Evolutionary conservation across 2,329 filamentous ascomycete species (phyloP).

Genomic region (Penicillium sp.): DNA sequence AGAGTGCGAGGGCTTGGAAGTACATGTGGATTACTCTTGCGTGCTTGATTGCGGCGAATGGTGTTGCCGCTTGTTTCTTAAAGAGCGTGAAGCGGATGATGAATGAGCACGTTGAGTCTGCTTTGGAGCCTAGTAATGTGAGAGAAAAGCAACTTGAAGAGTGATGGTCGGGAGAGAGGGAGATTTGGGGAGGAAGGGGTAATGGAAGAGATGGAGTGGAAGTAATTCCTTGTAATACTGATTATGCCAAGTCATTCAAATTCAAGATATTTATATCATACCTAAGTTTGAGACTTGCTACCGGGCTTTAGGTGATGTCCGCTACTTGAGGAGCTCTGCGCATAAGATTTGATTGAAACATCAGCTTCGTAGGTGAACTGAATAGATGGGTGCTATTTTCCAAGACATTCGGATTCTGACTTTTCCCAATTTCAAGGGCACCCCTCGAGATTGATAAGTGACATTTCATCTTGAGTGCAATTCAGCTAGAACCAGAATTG

Average conservation of each 20-base stretch:
- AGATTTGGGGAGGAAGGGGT: not conserved
- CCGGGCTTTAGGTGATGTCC: no score
- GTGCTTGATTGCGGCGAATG: not conserved
- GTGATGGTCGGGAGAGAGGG: no score
- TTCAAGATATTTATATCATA: not conserved
- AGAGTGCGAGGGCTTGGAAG: not conserved
- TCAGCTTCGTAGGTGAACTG: no score
- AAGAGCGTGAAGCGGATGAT: not conserved
- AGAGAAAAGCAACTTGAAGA: not conserved
- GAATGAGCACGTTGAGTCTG: conserved; percentile 1
- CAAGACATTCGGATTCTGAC: no score
- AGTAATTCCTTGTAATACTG: not conserved
- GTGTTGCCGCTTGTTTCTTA: not conserved
- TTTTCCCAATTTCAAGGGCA: no score
- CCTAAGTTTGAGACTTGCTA: no score
- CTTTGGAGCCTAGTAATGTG: not conserved
- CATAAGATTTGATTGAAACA: no score
- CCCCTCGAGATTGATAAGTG: no score
- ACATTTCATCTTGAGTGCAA: no score
- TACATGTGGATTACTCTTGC: conserved; percentile 1
- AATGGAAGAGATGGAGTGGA: not conserved
- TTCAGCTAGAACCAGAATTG: no score
- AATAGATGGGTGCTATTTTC: no score
- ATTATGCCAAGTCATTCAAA: not conserved
- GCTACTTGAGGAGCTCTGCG: no score